These are phyloP conservation scores for Gossypioides kirkii DNA, from an alignment of 345 rosid genomes.

Conservation along the genomic window DNA sequence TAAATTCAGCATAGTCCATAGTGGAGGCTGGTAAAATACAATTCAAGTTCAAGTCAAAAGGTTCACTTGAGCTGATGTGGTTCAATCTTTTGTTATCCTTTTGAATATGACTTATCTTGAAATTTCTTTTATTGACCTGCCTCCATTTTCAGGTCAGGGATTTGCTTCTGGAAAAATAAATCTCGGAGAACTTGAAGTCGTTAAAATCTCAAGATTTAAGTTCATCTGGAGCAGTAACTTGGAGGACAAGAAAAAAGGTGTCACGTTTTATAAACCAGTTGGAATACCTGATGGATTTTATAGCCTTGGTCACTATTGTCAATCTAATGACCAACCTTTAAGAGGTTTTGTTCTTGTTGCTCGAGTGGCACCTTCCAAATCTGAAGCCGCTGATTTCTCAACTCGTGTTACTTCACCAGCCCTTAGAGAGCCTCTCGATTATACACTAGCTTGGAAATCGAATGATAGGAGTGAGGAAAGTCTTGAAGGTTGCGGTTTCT, in stretches of 20 bases:
- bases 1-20: background rate
- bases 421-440: constrained; percentile 62
- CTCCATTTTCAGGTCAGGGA: constrained; percentile 46
- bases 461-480: constrained; percentile 37
- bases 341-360: constrained; percentile 69
- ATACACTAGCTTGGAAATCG: constrained; percentile 60
- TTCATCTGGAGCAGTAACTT: constrained; percentile 55
- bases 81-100: background rate
- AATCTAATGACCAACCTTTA: constrained; percentile 46
- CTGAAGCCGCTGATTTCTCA: constrained; percentile 9
- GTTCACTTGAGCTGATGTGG: background rate
- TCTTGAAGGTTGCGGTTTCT: constrained; percentile 41
- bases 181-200: constrained; percentile 62
- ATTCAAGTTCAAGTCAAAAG: background rate
- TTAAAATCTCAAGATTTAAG: constrained; percentile 45
- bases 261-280: constrained; percentile 59
- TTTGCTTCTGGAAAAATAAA: constrained; percentile 68
- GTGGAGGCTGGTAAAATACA: background rate
- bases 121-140: background rate
- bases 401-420: constrained; percentile 28
- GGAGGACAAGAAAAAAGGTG: constrained; percentile 37
- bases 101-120: background rate
- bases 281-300: constrained; percentile 60
- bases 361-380: constrained; percentile 30
- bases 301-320: constrained; percentile 80